phyloP scores from a whole-genome alignment of 164 flowering plant genomes.

The Nymphaea colorata region DNA sequence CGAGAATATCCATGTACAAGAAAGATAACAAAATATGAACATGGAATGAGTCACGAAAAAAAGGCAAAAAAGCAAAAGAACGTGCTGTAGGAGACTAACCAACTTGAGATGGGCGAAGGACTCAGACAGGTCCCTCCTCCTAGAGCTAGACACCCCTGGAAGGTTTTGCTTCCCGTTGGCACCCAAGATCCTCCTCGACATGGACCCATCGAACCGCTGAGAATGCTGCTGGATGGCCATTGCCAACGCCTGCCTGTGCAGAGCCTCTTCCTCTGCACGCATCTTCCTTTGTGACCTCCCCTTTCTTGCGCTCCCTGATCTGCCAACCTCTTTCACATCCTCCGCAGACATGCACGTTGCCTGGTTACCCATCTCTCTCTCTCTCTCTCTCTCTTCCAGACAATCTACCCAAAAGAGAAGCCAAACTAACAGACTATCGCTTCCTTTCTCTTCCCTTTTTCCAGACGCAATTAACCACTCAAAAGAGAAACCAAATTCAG shows the following conservation, averaged over 20 bases:
- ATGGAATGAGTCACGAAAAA: background rate
- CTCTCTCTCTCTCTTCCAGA: too few relatives aligned
- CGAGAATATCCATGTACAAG: too few relatives aligned
- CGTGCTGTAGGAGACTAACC: slow-evolving; percentile 14
- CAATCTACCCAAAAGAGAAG: too few relatives aligned
- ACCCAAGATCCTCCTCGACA: slow-evolving; percentile 38
- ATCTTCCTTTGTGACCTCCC: slow-evolving; percentile 38
- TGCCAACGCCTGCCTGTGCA: slow-evolving; percentile 54
- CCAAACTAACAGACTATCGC: too few relatives aligned
- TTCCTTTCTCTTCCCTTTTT: too few relatives aligned
- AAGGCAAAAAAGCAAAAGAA: too few relatives aligned
- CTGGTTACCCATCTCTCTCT: slow-evolving; percentile 44
- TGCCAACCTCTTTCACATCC: slow-evolving; percentile 29
- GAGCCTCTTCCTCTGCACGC: slow-evolving; percentile 36
- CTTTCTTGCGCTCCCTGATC: slow-evolving; percentile 36
- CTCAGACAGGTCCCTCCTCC: slow-evolving; percentile 33
- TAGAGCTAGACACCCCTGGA: slow-evolving; percentile 46
- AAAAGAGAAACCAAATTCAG: too few relatives aligned
- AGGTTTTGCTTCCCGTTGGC: background rate
- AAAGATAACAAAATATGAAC: background rate
- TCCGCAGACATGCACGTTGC: slow-evolving; percentile 52
- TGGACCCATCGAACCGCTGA: slow-evolving; percentile 56
- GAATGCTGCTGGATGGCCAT: slow-evolving; percentile 79
- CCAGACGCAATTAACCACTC: too few relatives aligned
- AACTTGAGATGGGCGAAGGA: slow-evolving; percentile 40